Evolutionary conservation across 352 stramenopile genomes (phyloP), one percentile per base, ranked within the genome.

Genomic region (Thraustotheca clavata): DNA sequence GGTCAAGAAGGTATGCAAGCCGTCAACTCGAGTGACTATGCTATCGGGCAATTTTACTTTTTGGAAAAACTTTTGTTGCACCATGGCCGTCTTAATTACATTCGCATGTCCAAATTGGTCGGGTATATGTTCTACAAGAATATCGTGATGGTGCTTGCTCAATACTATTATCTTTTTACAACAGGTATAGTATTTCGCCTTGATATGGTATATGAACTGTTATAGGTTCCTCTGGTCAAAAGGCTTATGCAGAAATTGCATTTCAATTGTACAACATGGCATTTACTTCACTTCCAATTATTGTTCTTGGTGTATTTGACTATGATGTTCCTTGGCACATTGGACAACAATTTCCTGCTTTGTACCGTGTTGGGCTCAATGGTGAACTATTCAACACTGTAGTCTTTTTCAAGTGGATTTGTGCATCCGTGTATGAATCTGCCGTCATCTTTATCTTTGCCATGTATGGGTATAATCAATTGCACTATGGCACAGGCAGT

Each of bases 51-150:
- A 69, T 98, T 98, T 77, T 84, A 86, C 0, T 97, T 97, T 70
- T 67, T 98, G 14, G 81, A 83, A 59, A 82, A 87, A 0, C 68
- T 98, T 38, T 65, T 98, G 36, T 77, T 98, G 34, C 88, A 97
- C 12, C 91, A 98, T 67, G 94, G 94, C 6, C 88, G 91, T 12
- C 97, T 87, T 85, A 96, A 96, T 69, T 98, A 98, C 68, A 72
- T 95, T 12, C 86, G 94, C 39, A 95, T 97, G 72, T 88, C 84
- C 47, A 96, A 96, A 68, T 71, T 97, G 5, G 94, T 97, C 40
- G 60, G 96, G 39, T 97, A 97, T 73, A 95, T 91, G 40, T 97
- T 98, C 70, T 98, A 97, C 88, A 97, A 97, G 73, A 98, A 98
- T 69, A 86, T 98, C 35, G 94, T 97, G 70, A 83, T 98, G 70